Percentiles rank a stretch among this genome's conserved stretches.
Evolutionary conservation across 345 rosid species (phyloP).

Genomic region (Euphorbia pulcherrima): DNA sequence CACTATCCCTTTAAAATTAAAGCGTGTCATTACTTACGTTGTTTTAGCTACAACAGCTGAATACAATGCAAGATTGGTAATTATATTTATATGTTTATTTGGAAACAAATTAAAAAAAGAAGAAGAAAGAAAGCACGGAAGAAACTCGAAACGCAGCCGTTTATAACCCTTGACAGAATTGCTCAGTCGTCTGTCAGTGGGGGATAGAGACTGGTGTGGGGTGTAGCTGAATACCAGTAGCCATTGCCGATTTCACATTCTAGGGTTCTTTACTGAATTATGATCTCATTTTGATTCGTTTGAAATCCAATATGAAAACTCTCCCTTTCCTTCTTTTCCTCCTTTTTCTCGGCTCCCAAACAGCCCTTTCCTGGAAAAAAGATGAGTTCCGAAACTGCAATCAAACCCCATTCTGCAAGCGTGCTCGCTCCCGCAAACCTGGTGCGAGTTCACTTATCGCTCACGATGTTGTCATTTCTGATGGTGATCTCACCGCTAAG

Average conservation of each 20-base stretch:
- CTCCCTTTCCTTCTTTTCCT: constrained; percentile 31
- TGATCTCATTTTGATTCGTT: background rate
- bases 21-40: no score
- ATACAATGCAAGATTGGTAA: no score
- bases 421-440: constrained; percentile 73
- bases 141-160: background rate
- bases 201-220: background rate
- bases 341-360: constrained; percentile 38
- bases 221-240: background rate
- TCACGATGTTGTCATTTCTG: constrained; percentile 50
- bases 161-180: background rate
- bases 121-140: no score
- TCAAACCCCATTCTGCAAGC: constrained; percentile 96
- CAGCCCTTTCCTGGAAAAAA: constrained; percentile 71
- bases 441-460: constrained; percentile 52
- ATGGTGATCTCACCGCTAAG: constrained; percentile 79
- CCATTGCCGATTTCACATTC: background rate
- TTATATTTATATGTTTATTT: no score
- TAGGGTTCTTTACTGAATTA: constrained; percentile 1
- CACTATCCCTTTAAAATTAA: no score
- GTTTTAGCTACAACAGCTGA: no score
- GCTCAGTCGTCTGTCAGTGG: background rate
- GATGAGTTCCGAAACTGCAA: constrained; percentile 92
- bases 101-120: no score
- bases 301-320: constrained; percentile 24